phyloP scores from a whole-genome alignment of 1,139 yeast genomes.

The Pneumocystis sp. region DNA sequence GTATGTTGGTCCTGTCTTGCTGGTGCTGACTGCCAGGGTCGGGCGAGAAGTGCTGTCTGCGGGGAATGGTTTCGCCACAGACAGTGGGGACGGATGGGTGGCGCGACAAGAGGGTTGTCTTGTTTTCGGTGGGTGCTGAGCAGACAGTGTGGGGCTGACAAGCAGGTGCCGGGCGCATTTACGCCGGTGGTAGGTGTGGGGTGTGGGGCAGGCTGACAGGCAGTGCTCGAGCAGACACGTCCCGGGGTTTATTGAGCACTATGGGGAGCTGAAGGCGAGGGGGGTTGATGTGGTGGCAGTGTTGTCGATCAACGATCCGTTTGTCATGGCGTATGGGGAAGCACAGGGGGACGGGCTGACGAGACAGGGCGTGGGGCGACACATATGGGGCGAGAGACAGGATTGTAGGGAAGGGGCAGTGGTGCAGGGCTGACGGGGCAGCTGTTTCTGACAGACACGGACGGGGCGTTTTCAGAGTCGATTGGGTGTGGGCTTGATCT shows the following conservation, averaged over 20 bases:
- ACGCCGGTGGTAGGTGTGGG: neutral
- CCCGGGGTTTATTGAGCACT: slow-evolving; percentile 50
- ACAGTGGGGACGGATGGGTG: neutral
- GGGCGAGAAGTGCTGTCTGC: neutral
- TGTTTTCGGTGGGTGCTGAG: neutral
- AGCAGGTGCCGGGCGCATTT: neutral
- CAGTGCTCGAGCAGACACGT: slow-evolving; percentile 61
- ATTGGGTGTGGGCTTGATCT: slow-evolving; percentile 48
- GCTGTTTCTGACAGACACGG: slow-evolving; percentile 62
- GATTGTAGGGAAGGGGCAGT: slow-evolving; percentile 24
- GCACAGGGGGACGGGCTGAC: too few species aligned
- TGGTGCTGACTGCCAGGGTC: too few species aligned
- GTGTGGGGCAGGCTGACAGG: neutral
- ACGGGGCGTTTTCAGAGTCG: slow-evolving; percentile 44
- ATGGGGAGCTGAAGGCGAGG: slow-evolving; percentile 41
- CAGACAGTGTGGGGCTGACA: neutral
- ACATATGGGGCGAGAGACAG: slow-evolving; percentile 16
- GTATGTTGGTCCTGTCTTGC: too few species aligned
- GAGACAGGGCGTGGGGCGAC: slow-evolving; percentile 31
- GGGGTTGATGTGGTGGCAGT: slow-evolving; percentile 60
- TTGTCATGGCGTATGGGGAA: slow-evolving; percentile 33
- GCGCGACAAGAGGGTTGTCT: neutral
- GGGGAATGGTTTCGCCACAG: neutral
- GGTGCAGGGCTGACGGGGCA: too few species aligned
- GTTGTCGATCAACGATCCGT: slow-evolving; percentile 71